Evolutionary conservation across 305 asterid species (phyloP).

Genomic region (Fraxinus platypoda): DNA sequence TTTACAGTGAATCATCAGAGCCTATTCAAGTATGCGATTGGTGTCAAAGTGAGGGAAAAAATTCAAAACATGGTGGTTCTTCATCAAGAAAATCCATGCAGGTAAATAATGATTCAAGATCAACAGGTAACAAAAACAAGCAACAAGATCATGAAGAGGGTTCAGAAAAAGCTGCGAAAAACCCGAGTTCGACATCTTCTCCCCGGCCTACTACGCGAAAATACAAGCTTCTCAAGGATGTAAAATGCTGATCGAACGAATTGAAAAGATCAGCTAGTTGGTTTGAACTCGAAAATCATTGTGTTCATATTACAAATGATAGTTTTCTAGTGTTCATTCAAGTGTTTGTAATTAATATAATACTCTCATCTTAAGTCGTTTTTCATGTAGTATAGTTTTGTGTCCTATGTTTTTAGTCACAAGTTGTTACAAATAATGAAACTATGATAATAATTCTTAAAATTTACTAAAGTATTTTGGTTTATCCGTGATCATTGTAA

Average conservation of each 20-base stretch:
- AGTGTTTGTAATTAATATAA: not conserved
- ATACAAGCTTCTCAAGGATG: constrained; percentile 69
- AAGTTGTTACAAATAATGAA: not conserved
- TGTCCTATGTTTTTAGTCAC: constrained; percentile 1
- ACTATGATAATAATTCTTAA: not conserved
- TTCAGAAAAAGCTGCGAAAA: constrained; percentile 33
- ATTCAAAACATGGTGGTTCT: constrained; percentile 20
- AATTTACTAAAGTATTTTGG: not conserved
- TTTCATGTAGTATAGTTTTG: not conserved
- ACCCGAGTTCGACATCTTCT: constrained; percentile 22
- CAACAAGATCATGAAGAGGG: constrained; percentile 25
- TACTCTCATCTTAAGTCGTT: not conserved
- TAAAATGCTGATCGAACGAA: constrained; percentile 40
- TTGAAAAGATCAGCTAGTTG: not conserved
- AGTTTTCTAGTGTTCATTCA: not conserved
- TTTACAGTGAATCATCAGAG: constrained; percentile 36
- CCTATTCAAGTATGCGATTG: constrained; percentile 45
- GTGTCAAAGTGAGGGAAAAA: constrained; percentile 49
- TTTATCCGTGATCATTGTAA: not conserved
- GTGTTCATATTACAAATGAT: not conserved
- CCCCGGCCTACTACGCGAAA: constrained; percentile 49
- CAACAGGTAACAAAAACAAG: constrained; percentile 37
- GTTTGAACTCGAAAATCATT: not conserved
- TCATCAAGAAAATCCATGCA: constrained; percentile 14
- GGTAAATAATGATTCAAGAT: constrained; percentile 12